Evolutionary conservation across 1,139 yeast genomes (phyloP), one percentile per base, ranked within the genome.

Genomic region (Debaryomyces sp.): DNA sequence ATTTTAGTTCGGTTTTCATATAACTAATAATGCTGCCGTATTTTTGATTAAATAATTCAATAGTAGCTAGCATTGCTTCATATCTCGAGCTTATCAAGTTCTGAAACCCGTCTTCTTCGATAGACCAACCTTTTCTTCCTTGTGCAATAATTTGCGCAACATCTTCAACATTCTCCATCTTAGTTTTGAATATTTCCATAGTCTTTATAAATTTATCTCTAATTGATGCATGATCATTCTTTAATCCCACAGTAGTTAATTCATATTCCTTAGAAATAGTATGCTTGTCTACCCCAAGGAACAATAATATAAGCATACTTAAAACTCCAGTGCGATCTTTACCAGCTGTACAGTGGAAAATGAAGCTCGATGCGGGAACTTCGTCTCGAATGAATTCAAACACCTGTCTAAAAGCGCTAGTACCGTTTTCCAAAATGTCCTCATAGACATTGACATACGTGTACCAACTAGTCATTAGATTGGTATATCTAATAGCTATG

Each of bases 261-360:
- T 87, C 95, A 49, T 61, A 61, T 43, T 88, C 95, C 53, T 82
- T 79, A 3, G 90, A 84, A 37, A 89, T 76, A 2, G 83, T 81
- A 55, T 82, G 80, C 15, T 75, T 73, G 51, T 85, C 89, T 5
- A 89, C 88, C 0, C 89, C 91, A 12, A 80, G 71, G 23, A 88
- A 65, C 23, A 82, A 67, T 41, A 89, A 70, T 3, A 89, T 70
- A 49, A 89, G 66, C 82, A 89, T 87, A 3, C 85, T 79, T 54
- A 87, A 64, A 12, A 89, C 73, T 0, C 96, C 96, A 0, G 96
- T 89, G 44, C 96, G 77, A 62, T 89, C 96, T 62, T 89, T 89
- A 2, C 96, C 96, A 1, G 94, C 95, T 2, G 91, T 82, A 64
- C 96, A 89, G 60, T 88, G 95, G 63, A 85, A 81, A 5, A 86